Evolutionary conservation across 2,329 filamentous ascomycete genomes (phyloP).

Genomic region (Aspergillus terreus): DNA sequence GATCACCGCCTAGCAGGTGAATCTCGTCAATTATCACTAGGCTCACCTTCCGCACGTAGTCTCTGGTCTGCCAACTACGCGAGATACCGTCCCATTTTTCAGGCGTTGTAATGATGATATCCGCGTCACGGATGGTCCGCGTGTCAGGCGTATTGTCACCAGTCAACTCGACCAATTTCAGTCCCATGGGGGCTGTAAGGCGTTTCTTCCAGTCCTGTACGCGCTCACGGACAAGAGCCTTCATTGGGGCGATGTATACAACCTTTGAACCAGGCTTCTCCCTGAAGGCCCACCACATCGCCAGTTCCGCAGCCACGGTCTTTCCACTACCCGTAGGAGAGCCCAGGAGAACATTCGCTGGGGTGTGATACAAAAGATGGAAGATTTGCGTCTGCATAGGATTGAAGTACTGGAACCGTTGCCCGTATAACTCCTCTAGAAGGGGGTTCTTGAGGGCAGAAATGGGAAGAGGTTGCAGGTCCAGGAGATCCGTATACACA

Average conservation of each 20-base stretch:
- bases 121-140: constrained; percentile 87
- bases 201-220: constrained; percentile 91
- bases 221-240: constrained; percentile 91
- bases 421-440: constrained; percentile 81
- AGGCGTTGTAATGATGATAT: constrained; percentile 98
- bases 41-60: constrained; percentile 90
- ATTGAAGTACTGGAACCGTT: constrained; percentile 95
- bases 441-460: constrained; percentile 80
- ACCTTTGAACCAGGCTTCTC: constrained; percentile 94
- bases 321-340: constrained; percentile 97
- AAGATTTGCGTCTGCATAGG: constrained; percentile 99
- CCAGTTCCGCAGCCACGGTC: constrained; percentile 90
- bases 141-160: constrained; percentile 98
- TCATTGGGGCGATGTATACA: constrained; percentile 99
- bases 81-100: constrained; percentile 99
- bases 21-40: constrained; percentile 99
- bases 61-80: constrained; percentile 96
- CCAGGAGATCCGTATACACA: constrained; percentile 89
- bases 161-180: constrained; percentile 92
- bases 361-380: constrained; percentile 89
- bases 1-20: constrained; percentile 90
- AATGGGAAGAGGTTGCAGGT: constrained; percentile 85
- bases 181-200: constrained; percentile 74
- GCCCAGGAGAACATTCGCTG: constrained; percentile 86
- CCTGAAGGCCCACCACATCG: constrained; percentile 99